Base-by-base conservation (phyloP, 148 eudicot species). In the Amaranthus hypochondriacus region DNA sequence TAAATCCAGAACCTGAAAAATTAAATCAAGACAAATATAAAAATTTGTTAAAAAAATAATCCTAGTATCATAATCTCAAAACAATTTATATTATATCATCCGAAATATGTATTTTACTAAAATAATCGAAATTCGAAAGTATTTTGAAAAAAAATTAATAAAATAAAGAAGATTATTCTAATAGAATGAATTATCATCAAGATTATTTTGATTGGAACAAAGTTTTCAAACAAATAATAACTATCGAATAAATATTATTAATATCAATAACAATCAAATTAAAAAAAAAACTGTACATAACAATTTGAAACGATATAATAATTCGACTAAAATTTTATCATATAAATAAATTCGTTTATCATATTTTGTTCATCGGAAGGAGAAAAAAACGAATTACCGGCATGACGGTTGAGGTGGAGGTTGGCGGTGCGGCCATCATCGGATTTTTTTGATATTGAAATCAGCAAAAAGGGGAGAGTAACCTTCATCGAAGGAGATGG, bases 381-480 rank as follows among this genome's bases (percentile, higher is more conserved):
- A 9, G 14, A 48, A 0, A 15, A 66, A 11, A 56, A 8, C 12
- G 6, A 53, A 4, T 0, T 81, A 92, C 97, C 97, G 11, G 96
- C 91, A 7, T 82, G 78, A 13, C 92, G 96, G 61, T 87, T 93
- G 79, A 93, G 96, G 74, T 82, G 86, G 83, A 93, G 96, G 52
- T 87, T 82, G 9, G 87, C 92, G 50, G 77, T 66, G 54, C 78
- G 85, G 47, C 83, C 88, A 14, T 93, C 88, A 0, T 72, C 67
- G 11, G 98, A 93, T 43, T 84, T 81, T 81, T 12, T 85, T 80
- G 62, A 93, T 87, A 50, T 93, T 93, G 81, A 93, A 93, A 73
- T 90, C 90, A 71, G 94, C 89, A 65, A 93, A 93, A 39, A 93
- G 90, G 74, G 98, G 87, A 11, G 84, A 64, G 73, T 87, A 91